Evolutionary conservation across 129 eudicot species (phyloP).

Genomic region (Chrysanthemum seticuspe): DNA sequence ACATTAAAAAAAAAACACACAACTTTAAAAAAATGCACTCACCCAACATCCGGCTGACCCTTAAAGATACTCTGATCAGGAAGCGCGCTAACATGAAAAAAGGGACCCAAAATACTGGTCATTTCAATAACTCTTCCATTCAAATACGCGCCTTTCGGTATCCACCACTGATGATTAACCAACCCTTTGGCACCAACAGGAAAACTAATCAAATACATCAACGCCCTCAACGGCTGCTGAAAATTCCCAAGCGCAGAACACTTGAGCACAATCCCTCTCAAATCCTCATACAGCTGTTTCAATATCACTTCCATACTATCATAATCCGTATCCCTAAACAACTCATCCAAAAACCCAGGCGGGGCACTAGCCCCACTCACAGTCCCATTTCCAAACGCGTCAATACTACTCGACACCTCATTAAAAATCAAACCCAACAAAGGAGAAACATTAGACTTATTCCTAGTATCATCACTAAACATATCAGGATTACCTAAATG

Average conservation of each 20-base stretch:
- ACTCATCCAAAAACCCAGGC: slow-evolving; percentile 86
- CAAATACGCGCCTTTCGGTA: slow-evolving; percentile 70
- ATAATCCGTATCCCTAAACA: slow-evolving; percentile 73
- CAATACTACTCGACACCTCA: slow-evolving; percentile 64
- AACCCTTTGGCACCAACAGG: slow-evolving; percentile 76
- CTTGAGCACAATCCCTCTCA: slow-evolving; percentile 78
- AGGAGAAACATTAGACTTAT: slow-evolving; percentile 48
- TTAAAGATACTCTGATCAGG: slow-evolving; percentile 81
- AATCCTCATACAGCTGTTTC: slow-evolving; percentile 87
- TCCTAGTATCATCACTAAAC: slow-evolving; percentile 53
- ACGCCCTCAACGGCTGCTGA: slow-evolving; percentile 92
- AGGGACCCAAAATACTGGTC: slow-evolving; percentile 94
- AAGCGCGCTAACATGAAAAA: slow-evolving; percentile 94
- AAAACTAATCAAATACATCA: slow-evolving; percentile 61
- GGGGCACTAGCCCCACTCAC: slow-evolving; percentile 41
- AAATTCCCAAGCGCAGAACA: slow-evolving; percentile 95
- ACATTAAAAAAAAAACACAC: background rate
- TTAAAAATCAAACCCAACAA: slow-evolving; percentile 67
- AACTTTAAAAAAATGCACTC: slow-evolving; percentile 24
- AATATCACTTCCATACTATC: slow-evolving; percentile 74
- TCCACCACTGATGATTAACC: slow-evolving; percentile 95
- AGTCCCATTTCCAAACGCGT: slow-evolving; percentile 59
- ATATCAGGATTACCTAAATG: slow-evolving; percentile 85
- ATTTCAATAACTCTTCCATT: slow-evolving; percentile 89
- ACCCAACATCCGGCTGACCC: slow-evolving; percentile 98